Evolutionary conservation across 441 rosid species (phyloP).

Genomic region (Oxalis stricta): DNA sequence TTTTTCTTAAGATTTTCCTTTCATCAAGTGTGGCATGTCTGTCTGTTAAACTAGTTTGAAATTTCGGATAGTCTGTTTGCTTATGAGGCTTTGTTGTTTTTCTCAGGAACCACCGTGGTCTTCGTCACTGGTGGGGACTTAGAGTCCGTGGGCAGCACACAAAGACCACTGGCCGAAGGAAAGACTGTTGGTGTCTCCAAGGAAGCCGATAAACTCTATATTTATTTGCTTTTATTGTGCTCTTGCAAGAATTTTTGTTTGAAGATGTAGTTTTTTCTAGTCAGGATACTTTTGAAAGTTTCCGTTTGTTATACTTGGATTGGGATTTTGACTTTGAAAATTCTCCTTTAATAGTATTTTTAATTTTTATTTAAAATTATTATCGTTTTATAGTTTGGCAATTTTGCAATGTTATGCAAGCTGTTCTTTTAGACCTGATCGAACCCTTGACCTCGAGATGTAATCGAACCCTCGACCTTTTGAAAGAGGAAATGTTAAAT

Average conservation of each 20-base stretch:
- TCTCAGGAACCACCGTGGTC: slow-evolving; percentile 74
- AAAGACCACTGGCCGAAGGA: slow-evolving; percentile 86
- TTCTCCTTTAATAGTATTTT: no score
- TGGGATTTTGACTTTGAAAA: no score
- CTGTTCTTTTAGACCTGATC: no score
- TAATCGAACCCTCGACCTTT: no score
- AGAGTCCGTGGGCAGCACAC: slow-evolving; percentile 91
- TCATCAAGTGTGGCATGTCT: not conserved
- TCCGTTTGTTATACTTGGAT: no score
- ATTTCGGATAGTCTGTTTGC: not conserved
- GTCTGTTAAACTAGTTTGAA: not conserved
- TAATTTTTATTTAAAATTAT: no score
- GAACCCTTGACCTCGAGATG: no score
- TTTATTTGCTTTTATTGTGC: not conserved
- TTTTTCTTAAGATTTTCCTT: no score
- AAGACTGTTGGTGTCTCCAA: slow-evolving; percentile 92
- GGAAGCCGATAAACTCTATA: slow-evolving; percentile 27
- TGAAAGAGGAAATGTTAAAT: no score
- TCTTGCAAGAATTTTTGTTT: not conserved
- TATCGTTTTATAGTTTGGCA: no score
- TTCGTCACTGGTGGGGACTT: slow-evolving; percentile 92
- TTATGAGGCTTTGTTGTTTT: not conserved
- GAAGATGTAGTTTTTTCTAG: not conserved
- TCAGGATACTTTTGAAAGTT: no score
- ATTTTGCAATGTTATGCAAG: no score